phyloP scores from a whole-genome alignment of 2,329 filamentous ascomycete genomes.

The Ascochyta viciae-villosae region DNA sequence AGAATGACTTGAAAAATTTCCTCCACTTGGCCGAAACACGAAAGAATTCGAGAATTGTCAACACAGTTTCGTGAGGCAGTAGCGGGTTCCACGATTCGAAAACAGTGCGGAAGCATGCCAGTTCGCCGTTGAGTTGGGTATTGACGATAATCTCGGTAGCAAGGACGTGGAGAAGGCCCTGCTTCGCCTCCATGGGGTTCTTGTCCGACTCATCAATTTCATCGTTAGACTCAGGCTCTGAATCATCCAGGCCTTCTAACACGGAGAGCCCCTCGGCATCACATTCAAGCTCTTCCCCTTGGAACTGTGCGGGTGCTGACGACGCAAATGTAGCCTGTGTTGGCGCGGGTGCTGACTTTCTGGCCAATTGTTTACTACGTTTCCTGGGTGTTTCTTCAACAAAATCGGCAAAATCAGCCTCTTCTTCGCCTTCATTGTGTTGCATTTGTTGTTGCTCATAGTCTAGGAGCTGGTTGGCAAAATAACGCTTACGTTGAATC shows the following conservation, averaged over 20 bases:
- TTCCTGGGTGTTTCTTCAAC: neutral
- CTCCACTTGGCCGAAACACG: constrained; percentile 54
- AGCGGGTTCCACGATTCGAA: constrained; percentile 43
- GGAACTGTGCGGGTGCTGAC: neutral
- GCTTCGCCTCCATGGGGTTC: constrained; percentile 41
- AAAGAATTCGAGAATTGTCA: constrained; percentile 54
- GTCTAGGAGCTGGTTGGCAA: constrained; percentile 37
- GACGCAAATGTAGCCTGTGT: no score
- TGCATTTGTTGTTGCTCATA: constrained; percentile 31
- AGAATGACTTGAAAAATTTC: constrained; percentile 55
- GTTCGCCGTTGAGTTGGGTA: constrained; percentile 35
- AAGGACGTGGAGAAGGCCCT: constrained; percentile 40
- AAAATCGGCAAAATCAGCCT: constrained; percentile 28
- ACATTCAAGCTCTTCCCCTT: no score
- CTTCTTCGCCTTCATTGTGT: constrained; percentile 40
- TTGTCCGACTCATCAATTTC: constrained; percentile 22
- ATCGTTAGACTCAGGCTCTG: constrained; percentile 1
- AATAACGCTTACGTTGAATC: constrained; percentile 32
- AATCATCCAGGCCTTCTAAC: neutral
- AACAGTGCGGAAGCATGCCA: constrained; percentile 41
- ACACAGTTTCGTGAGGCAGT: constrained; percentile 55
- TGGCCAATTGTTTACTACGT: neutral
- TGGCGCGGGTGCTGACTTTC: neutral
- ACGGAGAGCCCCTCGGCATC: neutral
- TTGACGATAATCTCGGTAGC: constrained; percentile 44